Base-by-base conservation (phyloP, 1,139 yeast species). In the Arxiozyma slooffiae region DNA sequence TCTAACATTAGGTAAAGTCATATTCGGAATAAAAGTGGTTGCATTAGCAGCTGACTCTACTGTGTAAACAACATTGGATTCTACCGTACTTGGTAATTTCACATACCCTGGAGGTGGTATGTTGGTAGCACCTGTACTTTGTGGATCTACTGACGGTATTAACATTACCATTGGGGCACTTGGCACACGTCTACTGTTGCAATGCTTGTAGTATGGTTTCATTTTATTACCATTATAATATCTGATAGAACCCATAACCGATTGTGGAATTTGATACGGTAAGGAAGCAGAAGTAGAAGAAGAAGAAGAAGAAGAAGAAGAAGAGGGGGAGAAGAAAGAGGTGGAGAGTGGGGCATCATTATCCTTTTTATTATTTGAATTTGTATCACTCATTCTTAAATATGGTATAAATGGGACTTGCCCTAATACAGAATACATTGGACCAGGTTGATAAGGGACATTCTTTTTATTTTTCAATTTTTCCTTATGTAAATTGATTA, bases 401-500 rank as follows among this genome's bases (percentile, higher is more conserved):
- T 40, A 55, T 50, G 52, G 36, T 9, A 34, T 24, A 2, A 36
- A 41, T 44, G 38, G 34, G 20, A 21, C 21, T 16, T 60, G 61
- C 26, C 57, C 55, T 39, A 64, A 49, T 1, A 60, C 67, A 1
- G 67, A 62, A 52, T 60, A 58, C 42, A 61, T 51, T 2, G 61
- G 60, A 2, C 81, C 82, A 4, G 90, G 89, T 60, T 81, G 81
- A 64, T 84, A 84, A 60, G 73, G 82, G 1, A 82, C 69, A 55
- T 80, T 69, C 63, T 81, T 73, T 60, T 71, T 70, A 57, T 74
- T 72, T 53, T 75, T 78, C 52, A 78, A 70, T 36, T 72, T 69
- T 50, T 77, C 80, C 55, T 77, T 76, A 62, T 80, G 82, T 56
- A 81, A 85, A 53, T 79, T 66, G 51, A 83, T 72, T 7, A 85